Evolutionary conservation across 805 yeast genomes (phyloP).

Genomic region (Cyberlindnera suaveolens): DNA sequence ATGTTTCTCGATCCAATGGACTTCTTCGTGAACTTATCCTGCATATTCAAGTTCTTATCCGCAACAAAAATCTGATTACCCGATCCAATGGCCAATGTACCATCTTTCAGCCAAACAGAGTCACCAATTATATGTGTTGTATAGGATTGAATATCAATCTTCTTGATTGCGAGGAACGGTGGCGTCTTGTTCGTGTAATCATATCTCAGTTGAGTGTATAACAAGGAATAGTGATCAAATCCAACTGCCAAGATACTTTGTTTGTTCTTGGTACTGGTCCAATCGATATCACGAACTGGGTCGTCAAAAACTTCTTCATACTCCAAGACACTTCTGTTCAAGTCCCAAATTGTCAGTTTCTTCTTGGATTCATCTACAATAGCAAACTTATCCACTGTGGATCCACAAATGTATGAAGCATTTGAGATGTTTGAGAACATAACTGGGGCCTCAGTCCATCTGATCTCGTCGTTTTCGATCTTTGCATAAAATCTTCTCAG

Average conservation of each 20-base stretch:
- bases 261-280: slow-evolving; percentile 67
- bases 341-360: slow-evolving; percentile 73
- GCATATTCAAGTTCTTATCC: slow-evolving; percentile 57
- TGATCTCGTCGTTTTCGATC: slow-evolving; percentile 26
- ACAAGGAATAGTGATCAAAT: slow-evolving; percentile 51
- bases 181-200: slow-evolving; percentile 83
- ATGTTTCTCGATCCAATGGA: slow-evolving; percentile 57
- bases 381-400: slow-evolving; percentile 72
- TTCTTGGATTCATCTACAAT: slow-evolving; percentile 51
- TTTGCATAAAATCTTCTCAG: slow-evolving; percentile 42
- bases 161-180: slow-evolving; percentile 69
- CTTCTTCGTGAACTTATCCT: slow-evolving; percentile 43
- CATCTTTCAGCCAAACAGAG: slow-evolving; percentile 78
- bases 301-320: slow-evolving; percentile 39
- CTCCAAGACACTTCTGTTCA: slow-evolving; percentile 59
- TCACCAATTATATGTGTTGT: slow-evolving; percentile 85
- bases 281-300: slow-evolving; percentile 67
- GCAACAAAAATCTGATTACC: slow-evolving; percentile 87
- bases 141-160: slow-evolving; percentile 60
- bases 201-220: slow-evolving; percentile 78
- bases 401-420: slow-evolving; percentile 57
- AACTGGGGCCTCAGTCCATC: slow-evolving; percentile 47
- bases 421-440: slow-evolving; percentile 51
- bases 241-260: slow-evolving; percentile 81
- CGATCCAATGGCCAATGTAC: slow-evolving; percentile 73